phyloP scores from a whole-genome alignment of 805 yeast genomes.

The Kodamaea nitidulidarum region DNA sequence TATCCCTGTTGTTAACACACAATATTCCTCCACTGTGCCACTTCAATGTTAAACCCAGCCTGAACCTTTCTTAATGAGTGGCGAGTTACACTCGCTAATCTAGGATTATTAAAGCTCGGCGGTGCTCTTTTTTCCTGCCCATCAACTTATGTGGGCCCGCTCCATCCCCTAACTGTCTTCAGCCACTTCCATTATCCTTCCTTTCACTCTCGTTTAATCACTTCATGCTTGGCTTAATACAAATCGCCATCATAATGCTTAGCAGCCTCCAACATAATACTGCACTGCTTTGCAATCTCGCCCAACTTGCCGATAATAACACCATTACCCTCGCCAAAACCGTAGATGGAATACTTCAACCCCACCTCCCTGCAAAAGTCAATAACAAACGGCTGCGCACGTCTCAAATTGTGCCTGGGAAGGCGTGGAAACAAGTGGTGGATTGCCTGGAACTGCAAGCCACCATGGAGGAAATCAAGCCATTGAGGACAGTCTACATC shows the following conservation, averaged over 20 bases:
- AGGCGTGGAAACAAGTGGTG: slow-evolving; percentile 87
- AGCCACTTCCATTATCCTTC: background rate
- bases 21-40: too few relatives aligned
- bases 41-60: too few relatives aligned
- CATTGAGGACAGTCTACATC: slow-evolving; percentile 92
- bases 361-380: slow-evolving; percentile 76
- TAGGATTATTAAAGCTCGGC: too few relatives aligned
- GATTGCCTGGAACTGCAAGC: slow-evolving; percentile 85
- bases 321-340: slow-evolving; percentile 74
- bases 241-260: slow-evolving; percentile 57
- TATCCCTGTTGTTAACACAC: too few relatives aligned
- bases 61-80: too few relatives aligned
- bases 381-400: slow-evolving; percentile 66
- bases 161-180: background rate
- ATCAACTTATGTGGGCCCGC: too few relatives aligned
- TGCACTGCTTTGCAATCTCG: slow-evolving; percentile 77
- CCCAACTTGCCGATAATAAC: slow-evolving; percentile 65
- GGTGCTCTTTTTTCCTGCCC: too few relatives aligned
- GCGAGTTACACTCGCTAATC: too few relatives aligned
- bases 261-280: slow-evolving; percentile 69
- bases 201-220: too few relatives aligned
- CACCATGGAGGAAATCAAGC: slow-evolving; percentile 90
- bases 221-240: too few relatives aligned
- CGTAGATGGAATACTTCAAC: slow-evolving; percentile 75
- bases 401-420: slow-evolving; percentile 83